Conservation (phyloP, 345 rosid genomes). For the Pistacia integerrima region DNA sequence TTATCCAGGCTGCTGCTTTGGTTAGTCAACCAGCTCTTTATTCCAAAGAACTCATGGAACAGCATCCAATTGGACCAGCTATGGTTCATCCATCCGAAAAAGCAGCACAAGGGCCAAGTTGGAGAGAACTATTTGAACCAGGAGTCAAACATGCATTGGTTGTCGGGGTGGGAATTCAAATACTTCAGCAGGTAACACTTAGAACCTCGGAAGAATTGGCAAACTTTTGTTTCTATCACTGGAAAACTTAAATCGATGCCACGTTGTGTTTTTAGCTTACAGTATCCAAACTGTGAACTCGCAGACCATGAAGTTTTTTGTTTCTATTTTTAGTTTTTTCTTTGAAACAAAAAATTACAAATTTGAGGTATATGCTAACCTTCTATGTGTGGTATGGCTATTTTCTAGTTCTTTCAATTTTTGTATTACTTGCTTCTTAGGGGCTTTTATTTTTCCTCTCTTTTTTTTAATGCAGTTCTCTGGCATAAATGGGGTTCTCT, state of each 20-base stretch:
- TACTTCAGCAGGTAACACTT: slow-evolving; percentile 90
- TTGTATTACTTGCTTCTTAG: slow-evolving; percentile 10
- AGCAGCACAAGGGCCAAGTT: slow-evolving; percentile 49
- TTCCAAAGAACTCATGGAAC: slow-evolving; percentile 61
- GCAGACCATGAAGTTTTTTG: neutral
- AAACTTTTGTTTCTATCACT: slow-evolving; percentile 7
- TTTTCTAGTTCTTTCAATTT: slow-evolving; percentile 3
- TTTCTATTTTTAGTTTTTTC: neutral
- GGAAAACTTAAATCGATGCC: neutral
- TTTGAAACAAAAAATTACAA: neutral
- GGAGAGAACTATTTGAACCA: slow-evolving; percentile 89
- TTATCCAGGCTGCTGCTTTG: slow-evolving; percentile 83
- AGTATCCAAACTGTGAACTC: neutral
- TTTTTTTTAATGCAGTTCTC: slow-evolving; percentile 60
- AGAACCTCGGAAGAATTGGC: neutral
- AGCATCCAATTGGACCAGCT: slow-evolving; percentile 77
- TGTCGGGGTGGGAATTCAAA: slow-evolving; percentile 91
- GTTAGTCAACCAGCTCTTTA: slow-evolving; percentile 90
- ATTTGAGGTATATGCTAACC: neutral
- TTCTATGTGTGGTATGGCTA: neutral
- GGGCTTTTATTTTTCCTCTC: neutral
- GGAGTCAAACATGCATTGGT: slow-evolving; percentile 90
- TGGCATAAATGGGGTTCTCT: slow-evolving; percentile 96
- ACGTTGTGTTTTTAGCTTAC: neutral
- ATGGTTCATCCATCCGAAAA: slow-evolving; percentile 89